Evolutionary conservation across 345 rosid species (phyloP), one percentile per base, ranked within the genome.

Genomic region (Sonneratia caseolaris): DNA sequence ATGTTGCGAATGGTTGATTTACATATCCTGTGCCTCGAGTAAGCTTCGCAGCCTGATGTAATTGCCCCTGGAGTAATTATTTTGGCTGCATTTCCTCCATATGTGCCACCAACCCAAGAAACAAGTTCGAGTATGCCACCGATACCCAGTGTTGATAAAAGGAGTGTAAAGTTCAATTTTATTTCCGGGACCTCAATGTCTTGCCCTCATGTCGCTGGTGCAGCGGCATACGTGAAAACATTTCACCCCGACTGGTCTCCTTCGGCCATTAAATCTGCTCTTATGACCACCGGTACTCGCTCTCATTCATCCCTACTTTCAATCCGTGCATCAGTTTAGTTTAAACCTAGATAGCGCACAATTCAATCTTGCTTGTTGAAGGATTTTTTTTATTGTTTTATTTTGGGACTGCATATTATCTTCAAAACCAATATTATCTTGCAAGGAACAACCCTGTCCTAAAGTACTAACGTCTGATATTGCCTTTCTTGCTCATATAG

Each of bases 231-330:
- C 38, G 77, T 82, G 38, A 82, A 82, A 69, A 7, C 61, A 45
- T 32, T 51, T 45, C 71, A 69, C 32, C 71, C 71, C 15, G 38
- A 22, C 40, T 69, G 71, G 71, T 69, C 71, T 47, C 71, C 71
- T n/a, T 77, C 81, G 0, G 81, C 82, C 64, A 83, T 83, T 69
- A 79, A 79, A 57, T 83, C 82, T 1, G 73, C 86, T 53, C 74
- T 83, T 27, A 81, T 81, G 84, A 83, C 82, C 7, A 77, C 81
- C 0, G 81, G 79, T 82, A 76, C 21, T 8, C 21, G 3, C 2
- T 14, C 22, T 1, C 8, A 3, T 21, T 14, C 68, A n/a, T n/a
- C 9, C 2, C 43, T 40, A 4, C 70, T 24, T 2, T 48, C 32
- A 27, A 27, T 27, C 0, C 32, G 32, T 0, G 32, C 32, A 27